These are phyloP conservation scores for Lepidium aucheri DNA, from an alignment of 345 rosid genomes.

Conservation along the genomic window DNA sequence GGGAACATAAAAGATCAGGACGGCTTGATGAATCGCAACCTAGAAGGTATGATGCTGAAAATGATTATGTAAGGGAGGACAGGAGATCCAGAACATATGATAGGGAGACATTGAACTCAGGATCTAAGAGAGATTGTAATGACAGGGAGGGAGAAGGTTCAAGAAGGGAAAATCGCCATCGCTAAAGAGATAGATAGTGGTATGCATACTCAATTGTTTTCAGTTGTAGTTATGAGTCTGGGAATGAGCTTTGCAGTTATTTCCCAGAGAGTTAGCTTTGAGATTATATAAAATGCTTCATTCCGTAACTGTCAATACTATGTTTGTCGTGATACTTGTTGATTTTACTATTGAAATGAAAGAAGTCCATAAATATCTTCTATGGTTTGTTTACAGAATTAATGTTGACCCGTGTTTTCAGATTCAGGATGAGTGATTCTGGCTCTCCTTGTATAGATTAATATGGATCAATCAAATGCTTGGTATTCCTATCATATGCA, in stretches of 20 bases:
- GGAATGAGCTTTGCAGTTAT: conserved; percentile 16
- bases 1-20: conserved; percentile 29
- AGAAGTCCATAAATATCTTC: background rate
- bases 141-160: conserved; percentile 29
- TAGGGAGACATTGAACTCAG: background rate
- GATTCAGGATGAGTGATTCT: background rate
- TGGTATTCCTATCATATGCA: background rate
- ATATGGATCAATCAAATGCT: background rate
- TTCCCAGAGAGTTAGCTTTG: background rate
- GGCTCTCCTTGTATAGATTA: background rate
- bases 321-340: background rate
- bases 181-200: conserved; percentile 20
- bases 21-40: conserved; percentile 29
- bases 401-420: background rate
- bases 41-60: conserved; percentile 29
- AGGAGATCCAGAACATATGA: conserved; percentile 37
- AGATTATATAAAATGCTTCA: background rate
- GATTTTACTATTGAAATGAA: conserved; percentile 3
- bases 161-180: conserved; percentile 19
- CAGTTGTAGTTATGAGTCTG: conserved; percentile 6
- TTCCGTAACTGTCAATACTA: background rate
- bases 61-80: conserved; percentile 32
- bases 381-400: background rate
- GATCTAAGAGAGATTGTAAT: conserved; percentile 25
- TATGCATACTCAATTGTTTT: background rate